Base-by-base conservation (phyloP, 2,329 filamentous ascomycete species). In the Nigrospora osmanthi region DNA sequence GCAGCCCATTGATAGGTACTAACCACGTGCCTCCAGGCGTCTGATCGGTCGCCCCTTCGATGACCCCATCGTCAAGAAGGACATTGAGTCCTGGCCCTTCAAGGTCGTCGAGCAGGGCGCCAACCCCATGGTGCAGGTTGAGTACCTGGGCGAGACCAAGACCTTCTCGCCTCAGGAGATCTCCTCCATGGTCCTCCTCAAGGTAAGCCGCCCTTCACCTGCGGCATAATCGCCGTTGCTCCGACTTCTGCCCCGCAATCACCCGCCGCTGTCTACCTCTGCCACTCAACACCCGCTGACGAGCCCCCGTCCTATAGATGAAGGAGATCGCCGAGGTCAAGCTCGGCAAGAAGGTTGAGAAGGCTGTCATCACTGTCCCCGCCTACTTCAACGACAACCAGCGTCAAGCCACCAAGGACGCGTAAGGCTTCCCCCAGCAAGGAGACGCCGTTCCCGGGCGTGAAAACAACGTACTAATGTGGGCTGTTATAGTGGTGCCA, bases 351-450 rank as follows among this genome's bases (percentile, higher is more conserved):
- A 95, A 93, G 78, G 90, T 97, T 63, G 84, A 93, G 75, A 97
- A 97, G 83, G 93, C 93, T 54, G 93, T 98, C 69, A 90, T 98
- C 71, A 98, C 93, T 52, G 93, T 97, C 48, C 93, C 93, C 47
- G 93, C 93, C 67, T 98, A 98, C 82, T 98, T 98, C 88, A 97
- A 97, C 81, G 93, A 98, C 83, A 95, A 95, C 80, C 93, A 98
- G 80, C 87, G 93, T 75, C 93, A 97, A 76, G 88, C 93, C 56
- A 98, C 93, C 75, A 97, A 97, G 85, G 93, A 97, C 66, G 93
- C 93, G 23, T 28, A 7, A 28, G 23, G 6, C 10, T 2, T 7
- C 23, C 23, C 23, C 23, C 23, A 28, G 19, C 19, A 23, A 4
- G 4, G 7, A 4, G 19, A 23, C 23, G 23, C 23, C 23, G 2